Conservation (phyloP, 306 rosid species). For the Prunus kanzakura region DNA sequence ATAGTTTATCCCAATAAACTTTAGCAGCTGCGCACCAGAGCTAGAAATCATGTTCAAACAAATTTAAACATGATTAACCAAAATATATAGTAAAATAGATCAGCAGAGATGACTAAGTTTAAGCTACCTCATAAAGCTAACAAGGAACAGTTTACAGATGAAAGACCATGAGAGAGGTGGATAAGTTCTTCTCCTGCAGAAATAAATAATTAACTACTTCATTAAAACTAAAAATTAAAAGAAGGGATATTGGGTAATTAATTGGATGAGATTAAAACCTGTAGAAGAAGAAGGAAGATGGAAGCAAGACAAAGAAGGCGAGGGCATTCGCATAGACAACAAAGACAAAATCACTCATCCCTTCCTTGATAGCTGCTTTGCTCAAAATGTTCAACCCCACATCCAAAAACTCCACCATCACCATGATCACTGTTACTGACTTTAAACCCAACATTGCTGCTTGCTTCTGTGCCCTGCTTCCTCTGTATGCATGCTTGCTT, state of each 20-base stretch:
- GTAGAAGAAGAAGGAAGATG: slow-evolving; percentile 32
- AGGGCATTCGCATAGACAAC: slow-evolving; percentile 31
- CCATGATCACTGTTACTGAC: slow-evolving; percentile 28
- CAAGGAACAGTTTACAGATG: slow-evolving; percentile 24
- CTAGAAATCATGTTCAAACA: background rate
- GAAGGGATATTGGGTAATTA: background rate
- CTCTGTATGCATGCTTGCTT: background rate
- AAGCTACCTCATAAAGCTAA: slow-evolving; percentile 29
- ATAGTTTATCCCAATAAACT: slow-evolving; percentile 30
- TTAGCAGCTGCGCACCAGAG: slow-evolving; percentile 28
- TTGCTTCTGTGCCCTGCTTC: background rate
- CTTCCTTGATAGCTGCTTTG: slow-evolving; percentile 29
- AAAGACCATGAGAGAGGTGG: slow-evolving; percentile 22
- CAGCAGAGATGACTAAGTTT: too few species aligned
- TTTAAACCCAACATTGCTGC: slow-evolving; percentile 22
- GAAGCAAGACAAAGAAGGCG: slow-evolving; percentile 34
- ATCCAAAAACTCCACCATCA: slow-evolving; percentile 28
- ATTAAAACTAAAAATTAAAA: background rate
- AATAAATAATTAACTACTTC: background rate
- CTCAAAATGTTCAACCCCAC: slow-evolving; percentile 29
- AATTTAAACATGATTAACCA: too few species aligned
- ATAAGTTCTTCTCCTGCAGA: slow-evolving; percentile 31
- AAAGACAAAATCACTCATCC: slow-evolving; percentile 41
- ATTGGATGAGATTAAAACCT: slow-evolving; percentile 14
- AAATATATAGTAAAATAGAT: too few species aligned